Conservation (phyloP, 2,329 filamentous ascomycete species). For the Berkeleyomyces basicola region DNA sequence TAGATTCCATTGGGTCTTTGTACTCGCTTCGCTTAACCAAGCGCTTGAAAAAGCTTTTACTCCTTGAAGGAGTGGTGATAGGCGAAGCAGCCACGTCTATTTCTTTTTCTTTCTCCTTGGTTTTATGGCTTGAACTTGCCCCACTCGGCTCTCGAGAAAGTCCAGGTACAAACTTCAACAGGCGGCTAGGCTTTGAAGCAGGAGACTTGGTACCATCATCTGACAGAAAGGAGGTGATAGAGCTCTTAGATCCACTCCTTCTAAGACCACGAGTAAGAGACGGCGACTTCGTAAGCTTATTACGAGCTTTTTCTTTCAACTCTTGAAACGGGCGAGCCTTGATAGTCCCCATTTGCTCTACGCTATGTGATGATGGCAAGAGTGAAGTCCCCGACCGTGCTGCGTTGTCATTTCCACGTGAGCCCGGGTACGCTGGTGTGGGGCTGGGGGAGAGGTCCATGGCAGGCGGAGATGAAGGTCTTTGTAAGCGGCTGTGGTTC, state of each 20-base stretch:
- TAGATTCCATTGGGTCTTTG: background rate
- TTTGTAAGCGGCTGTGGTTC: background rate
- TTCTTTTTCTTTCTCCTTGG: constrained; percentile 7
- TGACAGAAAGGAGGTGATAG: constrained; percentile 10
- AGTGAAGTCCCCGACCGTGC: background rate
- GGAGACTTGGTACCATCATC: constrained; percentile 8
- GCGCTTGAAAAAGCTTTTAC: constrained; percentile 9
- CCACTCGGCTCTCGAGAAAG: constrained; percentile 10
- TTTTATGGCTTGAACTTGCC: constrained; percentile 1
- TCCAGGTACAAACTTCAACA: constrained; percentile 11
- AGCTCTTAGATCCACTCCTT: constrained; percentile 12
- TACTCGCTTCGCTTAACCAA: constrained; percentile 6
- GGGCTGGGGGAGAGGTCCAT: constrained; percentile 5
- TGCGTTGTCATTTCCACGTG: constrained; percentile 1
- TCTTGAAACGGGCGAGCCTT: background rate
- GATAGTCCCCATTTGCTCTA: constrained; percentile 5
- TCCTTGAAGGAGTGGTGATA: constrained; percentile 4
- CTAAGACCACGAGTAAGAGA: constrained; percentile 11
- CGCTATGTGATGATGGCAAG: background rate
- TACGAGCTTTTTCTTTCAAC: constrained; percentile 8
- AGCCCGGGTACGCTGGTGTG: background rate
- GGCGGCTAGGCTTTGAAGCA: constrained; percentile 9
- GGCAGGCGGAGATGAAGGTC: constrained; percentile 4
- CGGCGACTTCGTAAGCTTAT: constrained; percentile 6
- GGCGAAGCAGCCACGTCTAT: background rate